Percentiles rank a stretch among this genome's conserved stretches.
Conservation (phyloP, 2,329 filamentous ascomycete species). For the Sordariomycetes sp. region DNA sequence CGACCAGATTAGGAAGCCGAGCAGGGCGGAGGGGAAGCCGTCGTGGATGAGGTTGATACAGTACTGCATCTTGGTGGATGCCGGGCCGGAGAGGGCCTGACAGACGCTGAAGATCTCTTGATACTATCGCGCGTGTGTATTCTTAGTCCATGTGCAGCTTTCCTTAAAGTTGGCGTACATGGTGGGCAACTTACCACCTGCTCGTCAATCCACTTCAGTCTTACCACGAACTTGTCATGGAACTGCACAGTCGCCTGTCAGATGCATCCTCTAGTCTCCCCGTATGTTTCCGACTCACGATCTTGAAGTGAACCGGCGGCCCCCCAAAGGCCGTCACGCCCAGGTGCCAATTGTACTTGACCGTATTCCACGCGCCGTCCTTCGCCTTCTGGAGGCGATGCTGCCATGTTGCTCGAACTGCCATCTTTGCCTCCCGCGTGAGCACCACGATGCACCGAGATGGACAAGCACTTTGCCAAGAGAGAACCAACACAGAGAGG, state of each 20-base stretch:
- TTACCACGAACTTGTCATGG: constrained; percentile 51
- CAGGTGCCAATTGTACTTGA: constrained; percentile 42
- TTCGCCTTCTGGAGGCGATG: neutral
- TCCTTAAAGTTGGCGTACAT: neutral
- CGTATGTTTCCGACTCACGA: constrained; percentile 23
- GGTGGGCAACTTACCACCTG: constrained; percentile 38
- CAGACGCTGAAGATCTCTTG: constrained; percentile 64
- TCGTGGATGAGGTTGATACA: constrained; percentile 57
- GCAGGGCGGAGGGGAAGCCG: constrained; percentile 46
- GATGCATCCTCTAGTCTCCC: no score
- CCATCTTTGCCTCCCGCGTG: neutral
- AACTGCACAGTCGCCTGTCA: no score
- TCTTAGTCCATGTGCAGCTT: no score
- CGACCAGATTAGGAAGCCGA: constrained; percentile 58
- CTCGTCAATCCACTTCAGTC: constrained; percentile 58
- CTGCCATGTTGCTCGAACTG: neutral
- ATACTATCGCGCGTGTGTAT: constrained; percentile 35
- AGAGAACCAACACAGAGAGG: no score
- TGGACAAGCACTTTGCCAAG: no score
- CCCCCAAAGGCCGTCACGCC: constrained; percentile 59
- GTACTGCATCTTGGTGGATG: constrained; percentile 62
- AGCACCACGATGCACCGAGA: no score
- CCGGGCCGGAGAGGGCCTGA: constrained; percentile 60
- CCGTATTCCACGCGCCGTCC: constrained; percentile 2
- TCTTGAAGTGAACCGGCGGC: constrained; percentile 61